Percentiles rank a stretch among this genome's conserved stretches.
Conservation (phyloP, 495 filamentous ascomycete species). For the Penicillium nucicola region DNA sequence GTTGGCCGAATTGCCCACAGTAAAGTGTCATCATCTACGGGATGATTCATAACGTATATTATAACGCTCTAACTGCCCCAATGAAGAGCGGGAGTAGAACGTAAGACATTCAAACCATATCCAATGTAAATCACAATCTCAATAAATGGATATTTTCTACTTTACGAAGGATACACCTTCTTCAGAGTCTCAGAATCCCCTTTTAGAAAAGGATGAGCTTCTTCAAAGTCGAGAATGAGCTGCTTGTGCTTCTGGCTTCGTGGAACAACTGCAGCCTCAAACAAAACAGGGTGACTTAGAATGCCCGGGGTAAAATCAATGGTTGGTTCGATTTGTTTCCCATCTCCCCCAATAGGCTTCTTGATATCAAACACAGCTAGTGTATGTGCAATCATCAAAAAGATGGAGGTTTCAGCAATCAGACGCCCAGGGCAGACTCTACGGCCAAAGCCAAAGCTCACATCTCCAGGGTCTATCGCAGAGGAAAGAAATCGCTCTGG, state of each 20-base stretch:
- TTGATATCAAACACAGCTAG: conserved; percentile 35
- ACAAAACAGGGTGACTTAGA: conserved; percentile 7
- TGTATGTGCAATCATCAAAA: conserved; percentile 24
- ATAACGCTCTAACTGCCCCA: no score
- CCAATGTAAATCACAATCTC: no score
- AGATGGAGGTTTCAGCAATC: conserved; percentile 28
- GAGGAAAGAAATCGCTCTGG: conserved; percentile 27
- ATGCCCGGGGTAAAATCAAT: conserved; percentile 10
- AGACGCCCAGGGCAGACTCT: conserved; percentile 30
- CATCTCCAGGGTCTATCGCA: conserved; percentile 23
- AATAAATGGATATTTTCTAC: no score
- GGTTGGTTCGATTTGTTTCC: conserved; percentile 5
- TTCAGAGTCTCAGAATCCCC: not conserved
- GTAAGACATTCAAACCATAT: no score
- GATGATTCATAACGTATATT: no score
- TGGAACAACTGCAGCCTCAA: conserved; percentile 3
- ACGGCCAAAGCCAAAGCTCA: conserved; percentile 31
- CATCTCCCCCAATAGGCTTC: conserved; percentile 13
- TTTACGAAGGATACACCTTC: not conserved
- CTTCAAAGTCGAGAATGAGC: conserved; percentile 4
- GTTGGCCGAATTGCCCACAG: no score
- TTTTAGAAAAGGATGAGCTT: not conserved
- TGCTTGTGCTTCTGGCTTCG: conserved; percentile 5
- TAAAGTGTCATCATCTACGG: no score
- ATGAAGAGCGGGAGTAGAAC: no score